Base-by-base conservation (phyloP, 148 eudicot genomes). In the Pharnaceum exiguum region DNA sequence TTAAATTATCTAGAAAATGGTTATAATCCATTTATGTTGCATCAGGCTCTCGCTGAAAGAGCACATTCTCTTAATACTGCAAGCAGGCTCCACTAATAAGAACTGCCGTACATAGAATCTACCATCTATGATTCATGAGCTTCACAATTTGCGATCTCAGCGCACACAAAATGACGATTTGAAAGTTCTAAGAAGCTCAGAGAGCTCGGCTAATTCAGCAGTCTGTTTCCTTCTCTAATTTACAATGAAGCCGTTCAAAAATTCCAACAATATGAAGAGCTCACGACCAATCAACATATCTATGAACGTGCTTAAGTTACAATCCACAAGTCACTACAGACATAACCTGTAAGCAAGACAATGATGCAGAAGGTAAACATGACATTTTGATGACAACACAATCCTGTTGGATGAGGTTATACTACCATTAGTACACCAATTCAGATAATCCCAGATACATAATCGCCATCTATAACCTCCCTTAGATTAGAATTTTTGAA, bases 221-320 rank as follows among this genome's bases (percentile, higher is more conserved):
- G 50, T 27, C 48, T 28, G 48, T 43, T 18, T 33, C n/a, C 43
- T 60, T 57, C 45, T 59, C 53, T 25, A 42, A 55, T 63, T 67
- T 68, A 57, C 75, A 49, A 37, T 32, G 58, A 69, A 71, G 77
- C 70, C 60, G 44, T 33, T 42, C 21, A 52, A 50, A 50, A 31
- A 43, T 57, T 46, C 27, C 25, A 62, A 25, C 35, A 52, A 39
- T 55, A 58, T 38, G 43, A 53, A 65, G 51, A 60, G 36, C 53
- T 57, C 30, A 19, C 5, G 55, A 29, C 8, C 44, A 55, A 52
- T 65, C 31, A 58, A 59, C 59, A 19, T 56, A 33, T 57, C 68
- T 33, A 53, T 21, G 48, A 77, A 62, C 70, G 35, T 33, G 6
- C 49, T 70, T 57, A 22, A 43, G 54, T 46, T 31, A 44, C 22